Percentiles rank a stretch among this genome's conserved stretches.
Evolutionary conservation across 1,284 basidiomycete genomes (phyloP).

Genomic region (Cutaneotrichosporon cavernicola): DNA sequence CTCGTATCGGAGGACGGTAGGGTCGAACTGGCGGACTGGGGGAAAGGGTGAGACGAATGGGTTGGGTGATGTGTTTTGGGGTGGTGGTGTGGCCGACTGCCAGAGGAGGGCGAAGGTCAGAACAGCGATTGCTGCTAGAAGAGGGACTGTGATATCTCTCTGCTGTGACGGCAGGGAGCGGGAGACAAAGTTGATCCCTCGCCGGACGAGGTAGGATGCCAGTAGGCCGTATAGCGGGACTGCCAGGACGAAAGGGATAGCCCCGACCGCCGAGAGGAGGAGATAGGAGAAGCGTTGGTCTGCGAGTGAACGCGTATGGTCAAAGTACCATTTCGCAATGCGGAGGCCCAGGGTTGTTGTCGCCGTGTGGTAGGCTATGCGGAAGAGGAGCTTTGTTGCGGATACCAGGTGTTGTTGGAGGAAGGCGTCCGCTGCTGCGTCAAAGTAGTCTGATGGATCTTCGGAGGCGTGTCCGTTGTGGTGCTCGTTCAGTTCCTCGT

Average conservation of each 20-base stretch:
- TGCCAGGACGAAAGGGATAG: conserved; percentile 4
- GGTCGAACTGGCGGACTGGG: neutral
- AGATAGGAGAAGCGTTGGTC: conserved; percentile 2
- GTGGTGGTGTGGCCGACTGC: neutral
- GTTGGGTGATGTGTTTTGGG: neutral
- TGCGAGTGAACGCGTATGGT: neutral
- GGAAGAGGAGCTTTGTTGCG: neutral
- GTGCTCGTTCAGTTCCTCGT: neutral
- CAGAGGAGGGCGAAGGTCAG: neutral
- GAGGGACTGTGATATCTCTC: neutral
- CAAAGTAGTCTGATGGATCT: conserved; percentile 10
- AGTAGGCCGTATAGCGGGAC: conserved; percentile 7
- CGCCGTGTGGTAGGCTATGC: neutral
- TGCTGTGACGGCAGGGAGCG: neutral
- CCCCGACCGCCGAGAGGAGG: neutral
- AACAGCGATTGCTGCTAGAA: neutral
- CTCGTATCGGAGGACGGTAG: conserved; percentile 5
- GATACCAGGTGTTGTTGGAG: neutral
- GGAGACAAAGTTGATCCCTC: neutral
- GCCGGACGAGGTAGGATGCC: neutral
- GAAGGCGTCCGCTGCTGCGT: conserved; percentile 8
- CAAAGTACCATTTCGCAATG: conserved; percentile 11
- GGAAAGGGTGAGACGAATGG: neutral
- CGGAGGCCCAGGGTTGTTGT: neutral
- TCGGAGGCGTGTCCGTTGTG: neutral